Evolutionary conservation across 1,284 basidiomycete species (phyloP), one percentile per base, ranked within the genome.

Genomic region (Leccinum griseonigrum): DNA sequence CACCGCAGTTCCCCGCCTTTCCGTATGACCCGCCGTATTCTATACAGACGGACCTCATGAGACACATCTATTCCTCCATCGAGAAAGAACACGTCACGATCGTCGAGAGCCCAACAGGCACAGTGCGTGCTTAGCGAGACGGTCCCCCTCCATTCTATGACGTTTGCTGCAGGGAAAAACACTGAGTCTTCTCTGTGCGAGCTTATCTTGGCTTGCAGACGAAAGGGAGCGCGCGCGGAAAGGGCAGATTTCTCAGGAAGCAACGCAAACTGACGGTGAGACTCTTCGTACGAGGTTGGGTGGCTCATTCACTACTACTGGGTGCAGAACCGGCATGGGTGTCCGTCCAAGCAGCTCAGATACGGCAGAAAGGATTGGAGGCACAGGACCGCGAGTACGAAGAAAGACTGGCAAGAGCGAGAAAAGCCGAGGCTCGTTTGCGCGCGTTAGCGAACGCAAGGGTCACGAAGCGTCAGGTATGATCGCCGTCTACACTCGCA

Each of bases 1-100:
- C 93, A 0, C 70, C 75, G 0, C 67, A 70, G 0, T 96, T 95
- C 69, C 78, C 85, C 13, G 84, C 84, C 0, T 97, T 97, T 72
- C 94, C 94, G 0, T 96, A 90, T 70, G 77, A 84, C 7, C 78
- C 82, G 3, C 96, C 96, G 0, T 98, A 99, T 75, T 75, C 81
- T 16, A 97, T 97, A 64, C 97, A 99, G 75, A 78, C 85, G 1
- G 86, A 94, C 46, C 83, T 98, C 38, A 98, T 98, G 96, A 84
- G 80, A 13, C 90, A 94, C 63, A 78, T 98, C 4, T 98, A 97
- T 72, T 69, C 81, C 2, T 84, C 90, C 0, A 91, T 98, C 57
- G 95, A 98, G 71, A 68, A 76, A 56, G 81, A 69, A 74, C 90
- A 84, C 75, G 80, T 97, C 9, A 87, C 93, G 2, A 90, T 98